phyloP scores from a whole-genome alignment of 164 flowering plant species.

The Magnolia changhungtana region DNA sequence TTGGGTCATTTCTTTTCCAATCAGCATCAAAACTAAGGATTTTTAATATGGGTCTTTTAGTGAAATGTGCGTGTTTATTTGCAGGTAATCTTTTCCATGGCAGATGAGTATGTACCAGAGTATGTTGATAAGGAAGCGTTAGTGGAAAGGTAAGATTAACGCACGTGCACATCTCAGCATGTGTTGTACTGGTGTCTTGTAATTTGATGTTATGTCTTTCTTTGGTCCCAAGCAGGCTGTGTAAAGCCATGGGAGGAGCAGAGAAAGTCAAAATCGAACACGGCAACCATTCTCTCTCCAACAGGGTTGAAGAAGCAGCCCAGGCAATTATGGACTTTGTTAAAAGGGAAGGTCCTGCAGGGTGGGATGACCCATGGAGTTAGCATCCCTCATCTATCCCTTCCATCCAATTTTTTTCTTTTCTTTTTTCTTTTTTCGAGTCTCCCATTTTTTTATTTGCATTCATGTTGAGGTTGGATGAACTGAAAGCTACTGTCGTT shows the following conservation, averaged over 20 bases:
- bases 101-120: conserved; percentile 89
- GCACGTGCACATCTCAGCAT: neutral
- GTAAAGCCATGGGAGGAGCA: conserved; percentile 59
- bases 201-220: neutral
- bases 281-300: conserved; percentile 94
- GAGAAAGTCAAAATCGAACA: conserved; percentile 64
- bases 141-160: conserved; percentile 55
- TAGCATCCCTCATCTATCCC: conserved; percentile 13
- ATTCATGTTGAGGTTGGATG: conserved; percentile 1
- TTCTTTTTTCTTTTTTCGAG: neutral
- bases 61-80: conserved; percentile 1
- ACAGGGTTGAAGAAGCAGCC: conserved; percentile 78
- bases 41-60: neutral
- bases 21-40: too few relatives aligned
- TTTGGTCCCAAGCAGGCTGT: conserved; percentile 52
- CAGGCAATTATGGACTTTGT: conserved; percentile 68
- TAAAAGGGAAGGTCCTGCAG: conserved; percentile 80
- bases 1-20: neutral
- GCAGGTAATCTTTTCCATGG: conserved; percentile 96
- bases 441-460: neutral
- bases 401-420: neutral
- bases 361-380: conserved; percentile 99
- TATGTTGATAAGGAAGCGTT: conserved; percentile 90
- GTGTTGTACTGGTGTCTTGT: neutral
- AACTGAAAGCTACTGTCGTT: neutral